phyloP scores from a whole-genome alignment of 768 basidiomycete species.

The Boletus insuetus region DNA sequence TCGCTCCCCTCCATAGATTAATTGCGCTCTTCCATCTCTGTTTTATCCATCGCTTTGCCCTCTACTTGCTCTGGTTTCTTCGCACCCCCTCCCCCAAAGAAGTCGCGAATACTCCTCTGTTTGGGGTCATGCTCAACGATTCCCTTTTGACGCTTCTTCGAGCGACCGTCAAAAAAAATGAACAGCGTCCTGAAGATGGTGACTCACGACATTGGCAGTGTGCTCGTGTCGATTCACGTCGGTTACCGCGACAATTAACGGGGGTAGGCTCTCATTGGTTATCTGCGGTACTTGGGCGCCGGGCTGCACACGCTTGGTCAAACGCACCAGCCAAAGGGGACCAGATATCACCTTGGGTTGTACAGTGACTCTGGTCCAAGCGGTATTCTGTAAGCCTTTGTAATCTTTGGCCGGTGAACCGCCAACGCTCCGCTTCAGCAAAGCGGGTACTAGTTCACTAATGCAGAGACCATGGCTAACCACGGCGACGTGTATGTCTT shows the following conservation, averaged over 20 bases:
- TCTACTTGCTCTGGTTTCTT: constrained; percentile 16
- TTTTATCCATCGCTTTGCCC: constrained; percentile 31
- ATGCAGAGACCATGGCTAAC: constrained; percentile 80
- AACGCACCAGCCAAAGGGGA: not conserved
- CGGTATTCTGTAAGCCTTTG: constrained; percentile 63
- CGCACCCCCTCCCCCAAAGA: constrained; percentile 49
- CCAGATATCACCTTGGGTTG: constrained; percentile 40
- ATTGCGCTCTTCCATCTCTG: constrained; percentile 5
- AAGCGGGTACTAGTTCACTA: constrained; percentile 50
- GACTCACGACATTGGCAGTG: constrained; percentile 52
- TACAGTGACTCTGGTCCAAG: constrained; percentile 59
- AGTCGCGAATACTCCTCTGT: constrained; percentile 72
- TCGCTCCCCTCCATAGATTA: not conserved
- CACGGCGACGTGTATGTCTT: constrained; percentile 54
- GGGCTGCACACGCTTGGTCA: constrained; percentile 24
- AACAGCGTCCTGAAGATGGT: not conserved
- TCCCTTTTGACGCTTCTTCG: constrained; percentile 64
- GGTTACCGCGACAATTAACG: constrained; percentile 44
- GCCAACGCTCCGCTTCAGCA: constrained; percentile 44
- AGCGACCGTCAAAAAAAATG: constrained; percentile 21
- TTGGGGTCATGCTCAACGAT: constrained; percentile 77
- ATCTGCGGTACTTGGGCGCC: constrained; percentile 24
- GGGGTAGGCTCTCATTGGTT: constrained; percentile 23
- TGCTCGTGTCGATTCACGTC: constrained; percentile 58
- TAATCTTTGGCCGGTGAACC: constrained; percentile 32